Conservation (phyloP, 129 eudicot species). For the Centella asiatica region DNA sequence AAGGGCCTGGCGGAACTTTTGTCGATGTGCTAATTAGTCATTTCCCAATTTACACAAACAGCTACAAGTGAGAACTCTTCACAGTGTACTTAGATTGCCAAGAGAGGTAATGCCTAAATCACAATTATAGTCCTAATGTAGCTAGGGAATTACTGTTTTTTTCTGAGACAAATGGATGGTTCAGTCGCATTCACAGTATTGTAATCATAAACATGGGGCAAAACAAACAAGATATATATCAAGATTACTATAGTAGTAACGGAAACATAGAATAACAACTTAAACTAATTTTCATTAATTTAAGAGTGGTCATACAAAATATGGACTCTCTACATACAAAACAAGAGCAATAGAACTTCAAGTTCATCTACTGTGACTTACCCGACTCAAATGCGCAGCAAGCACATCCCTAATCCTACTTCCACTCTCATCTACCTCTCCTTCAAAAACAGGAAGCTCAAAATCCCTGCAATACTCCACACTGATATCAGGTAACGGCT, state of each 20-base stretch:
- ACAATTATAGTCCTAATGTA: not conserved
- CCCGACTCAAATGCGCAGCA: slow-evolving; percentile 65
- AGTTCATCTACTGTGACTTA: slow-evolving; percentile 28
- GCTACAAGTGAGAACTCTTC: not conserved
- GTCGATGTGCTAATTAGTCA: not conserved
- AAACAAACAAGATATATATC: too few species aligned
- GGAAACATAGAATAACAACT: too few species aligned
- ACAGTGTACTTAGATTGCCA: too few species aligned
- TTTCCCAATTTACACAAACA: not conserved
- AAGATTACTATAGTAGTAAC: too few species aligned
- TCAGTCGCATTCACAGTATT: not conserved
- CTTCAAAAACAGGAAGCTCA: slow-evolving; percentile 55
- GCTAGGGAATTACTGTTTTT: not conserved
- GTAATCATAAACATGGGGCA: too few species aligned
- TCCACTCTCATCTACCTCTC: slow-evolving; percentile 61
- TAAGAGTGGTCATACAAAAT: too few species aligned
- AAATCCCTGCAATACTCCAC: slow-evolving; percentile 32
- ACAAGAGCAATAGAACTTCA: not conserved
- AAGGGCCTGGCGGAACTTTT: not conserved
- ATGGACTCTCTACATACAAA: slow-evolving; percentile 9
- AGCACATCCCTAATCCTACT: slow-evolving; percentile 59
- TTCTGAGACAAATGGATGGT: not conserved
- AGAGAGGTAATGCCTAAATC: too few species aligned
- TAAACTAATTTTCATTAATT: too few species aligned
- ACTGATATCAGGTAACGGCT: slow-evolving; percentile 51